Evolutionary conservation across 805 yeast genomes (phyloP), one percentile per base, ranked within the genome.

Genomic region (Yamadazyma takamatsuzukensis): DNA sequence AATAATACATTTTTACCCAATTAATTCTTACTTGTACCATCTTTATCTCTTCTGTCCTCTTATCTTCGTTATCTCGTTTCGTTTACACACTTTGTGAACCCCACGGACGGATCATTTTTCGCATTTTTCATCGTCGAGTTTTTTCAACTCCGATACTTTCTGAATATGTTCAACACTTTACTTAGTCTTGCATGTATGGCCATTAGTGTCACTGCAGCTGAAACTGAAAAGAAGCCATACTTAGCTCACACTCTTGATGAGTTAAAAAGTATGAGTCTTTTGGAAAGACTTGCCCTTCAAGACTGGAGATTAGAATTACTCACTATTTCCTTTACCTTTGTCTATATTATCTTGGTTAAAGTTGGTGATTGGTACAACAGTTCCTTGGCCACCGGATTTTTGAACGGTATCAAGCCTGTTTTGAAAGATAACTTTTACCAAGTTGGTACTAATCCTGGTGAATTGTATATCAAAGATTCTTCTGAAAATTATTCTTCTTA

Each of bases 281-380:
- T 62, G 30, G 70, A 80, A 46, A 77, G 97, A 49, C 34, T 84
- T 25, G 44, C 48, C 37, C 45, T 61, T 18, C 80, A 83, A 56
- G 78, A 84, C 58, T 93, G 97, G 96, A 67, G 66, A 27, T 70
- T 82, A 50, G 98, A 90, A 65, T 23, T 67, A 18, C 47, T 72
- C 39, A 76, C 86, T 15, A 15, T 80, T 11, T 68, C 61, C 9
- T 55, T 80, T 37, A 70, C 83, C 30, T 43, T 61, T 0, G 56
- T 57, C 2, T 77, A 82, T 45, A 60, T 74, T 14, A 37, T 64
- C 1, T 52, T 76, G 22, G 84, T 72, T 67, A 62, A 60, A 41
- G 32, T 68, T 36, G 97, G 97, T 36, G 70, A 73, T 25, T 48
- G 49, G 24, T 62, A 68, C 53, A 90, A 90, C 63, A 59, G 66